Evolutionary conservation across 73 alveolate genomes (phyloP), one percentile per base, ranked within the genome.

Genomic region (Paramecium sonneborni): DNA sequence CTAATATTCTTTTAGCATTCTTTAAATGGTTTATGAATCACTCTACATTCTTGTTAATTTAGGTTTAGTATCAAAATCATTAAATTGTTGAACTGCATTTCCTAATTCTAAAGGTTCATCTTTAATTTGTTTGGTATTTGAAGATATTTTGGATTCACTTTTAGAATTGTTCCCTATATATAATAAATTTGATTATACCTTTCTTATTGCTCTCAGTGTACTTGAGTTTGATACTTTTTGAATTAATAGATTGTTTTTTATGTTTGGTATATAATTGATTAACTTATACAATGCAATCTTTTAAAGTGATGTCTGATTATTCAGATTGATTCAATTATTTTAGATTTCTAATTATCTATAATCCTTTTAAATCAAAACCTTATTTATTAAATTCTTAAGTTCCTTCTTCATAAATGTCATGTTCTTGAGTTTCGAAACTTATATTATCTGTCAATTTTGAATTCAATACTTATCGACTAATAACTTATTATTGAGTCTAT

Each of bases 341-440:
- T 4, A 79, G 48, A 79, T 79, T 79, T 23, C 30, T 8, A 21
- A 79, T 79, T 5, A 79, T 79, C 39, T 46, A 18, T 15, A 79
- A 44, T 24, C 90, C 90, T 28, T 28, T 39, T 8, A 79, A 24
- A 26, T 79, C 90, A 6, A 79, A 11, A 12, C 44, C 39, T 32
- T 62, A 14, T 44, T 46, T 79, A 21, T 0, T 21, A 18, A 2
- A 9, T 43, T 43, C 28, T 39, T 79, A 2, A 43, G 21, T 23
- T 20, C 28, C 28, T 3, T 79, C 90, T 11, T 46, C 90, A 44
- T 79, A 79, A 0, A 79, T 79, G 15, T 79, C 43, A 44, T 79
- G 90, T 79, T 79, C 90, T 10, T 79, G 48, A 8, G 76, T 79
- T 23, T 39, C 69, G 28, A 30, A 79, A 46, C 90, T 79, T 15